Base-by-base conservation (phyloP, 2,329 filamentous ascomycete genomes). In the Triangularia setosa region DNA sequence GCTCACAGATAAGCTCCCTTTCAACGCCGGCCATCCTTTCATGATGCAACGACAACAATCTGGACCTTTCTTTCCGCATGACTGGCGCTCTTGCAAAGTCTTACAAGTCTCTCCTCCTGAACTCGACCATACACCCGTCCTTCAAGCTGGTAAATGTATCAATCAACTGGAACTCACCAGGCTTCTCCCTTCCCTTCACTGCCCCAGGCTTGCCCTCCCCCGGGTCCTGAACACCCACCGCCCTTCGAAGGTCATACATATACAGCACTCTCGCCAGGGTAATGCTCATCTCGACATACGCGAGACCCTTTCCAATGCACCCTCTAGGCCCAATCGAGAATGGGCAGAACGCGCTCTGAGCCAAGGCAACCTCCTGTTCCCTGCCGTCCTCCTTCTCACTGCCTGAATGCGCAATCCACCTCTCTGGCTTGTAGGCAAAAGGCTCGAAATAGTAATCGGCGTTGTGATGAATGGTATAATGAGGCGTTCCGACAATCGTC, bases 101-200 rank as follows among this genome's bases (percentile, higher is more conserved):
- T 53, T 23, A 23, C 23, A 55, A 52, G 68, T 25, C 60, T 66
- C 74, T 71, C 68, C 67, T 77, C 70, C 78, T 73, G 71, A 89
- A 89, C 77, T 91, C 85, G 63, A 92, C 79, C 77, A 90, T 81
- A 0, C 88, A 87, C 0, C 90, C 90, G 71, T 90, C 83, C 79
- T 92, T 93, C 70, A 84, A 79, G 70, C 88, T 90, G 30, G 90
- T 91, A 75, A 93, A 92, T 18, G 85, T 88, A 73, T 93, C 90
- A 60, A 83, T 77, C 63, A 92, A 78, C 79, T 91, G 89, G 75
- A 88, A 91, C 79, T 92, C 90, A 1, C 72, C 77, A 18, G 72
- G 73, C 56, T 83, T 79, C 62, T 87, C 80, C 55, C 87, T 79
- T 0, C 86, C 87, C 77, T 78, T 83, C 71, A 83, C 84, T 7